A percentile compares a stretch with the other conserved stretches of the same genome.
Conservation (phyloP, 345 rosid species). For the Iberis pinnata region DNA sequence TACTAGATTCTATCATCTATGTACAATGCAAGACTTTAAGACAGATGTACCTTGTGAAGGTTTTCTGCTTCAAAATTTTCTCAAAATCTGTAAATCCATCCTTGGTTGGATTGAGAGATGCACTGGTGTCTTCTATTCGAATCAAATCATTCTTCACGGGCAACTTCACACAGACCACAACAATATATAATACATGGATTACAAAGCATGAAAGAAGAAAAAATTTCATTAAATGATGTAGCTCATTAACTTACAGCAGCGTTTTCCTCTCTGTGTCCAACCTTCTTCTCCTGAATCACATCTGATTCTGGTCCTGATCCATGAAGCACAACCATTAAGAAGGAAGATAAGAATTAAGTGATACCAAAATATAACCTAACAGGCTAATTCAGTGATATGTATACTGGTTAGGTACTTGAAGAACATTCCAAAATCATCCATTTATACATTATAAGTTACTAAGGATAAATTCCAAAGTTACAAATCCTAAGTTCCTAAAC, state of each 20-base stretch:
- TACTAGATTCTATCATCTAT: not conserved
- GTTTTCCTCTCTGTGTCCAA: conserved; percentile 4
- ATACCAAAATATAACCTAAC: no score
- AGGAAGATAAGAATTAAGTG: no score
- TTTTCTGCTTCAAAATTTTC: conserved; percentile 50
- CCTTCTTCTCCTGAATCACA: conserved; percentile 22
- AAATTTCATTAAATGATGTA: not conserved
- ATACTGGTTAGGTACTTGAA: no score
- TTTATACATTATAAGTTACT: no score
- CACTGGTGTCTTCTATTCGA: conserved; percentile 27
- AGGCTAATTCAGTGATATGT: no score
- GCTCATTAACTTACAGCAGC: conserved; percentile 20
- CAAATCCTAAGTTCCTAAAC: no score
- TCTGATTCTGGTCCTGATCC: no score
- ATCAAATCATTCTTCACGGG: conserved; percentile 29
- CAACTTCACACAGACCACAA: conserved; percentile 24
- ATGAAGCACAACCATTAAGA: no score
- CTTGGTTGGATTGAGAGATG: conserved; percentile 26
- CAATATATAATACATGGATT: conserved; percentile 10
- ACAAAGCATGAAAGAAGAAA: not conserved
- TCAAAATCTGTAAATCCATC: conserved; percentile 33
- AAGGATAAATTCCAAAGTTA: no score
- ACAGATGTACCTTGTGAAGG: conserved; percentile 56
- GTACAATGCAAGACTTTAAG: not conserved
- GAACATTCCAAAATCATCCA: no score